Evolutionary conservation across 345 rosid genomes (phyloP), one percentile per base, ranked within the genome.

Genomic region (Populus simonii): DNA sequence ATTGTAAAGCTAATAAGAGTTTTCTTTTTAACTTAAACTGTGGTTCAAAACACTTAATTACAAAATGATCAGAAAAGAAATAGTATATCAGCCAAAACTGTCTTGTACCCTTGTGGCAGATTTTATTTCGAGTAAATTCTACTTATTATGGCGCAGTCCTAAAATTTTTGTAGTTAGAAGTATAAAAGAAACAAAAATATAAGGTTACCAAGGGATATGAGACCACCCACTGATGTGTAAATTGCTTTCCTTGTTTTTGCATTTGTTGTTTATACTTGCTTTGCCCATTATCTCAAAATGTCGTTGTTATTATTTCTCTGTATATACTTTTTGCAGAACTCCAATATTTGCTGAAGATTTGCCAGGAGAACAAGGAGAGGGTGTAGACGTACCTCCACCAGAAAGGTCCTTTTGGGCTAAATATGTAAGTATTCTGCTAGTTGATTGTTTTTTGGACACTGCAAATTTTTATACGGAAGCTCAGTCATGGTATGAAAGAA

Each of bases 401-500:
- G 99, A 93, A 85, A 92, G 87, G 81, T 89, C 98, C 53, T 90
- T 92, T 76, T 95, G 96, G 98, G 97, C 98, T 62, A 93, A 95
- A 95, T 95, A 95, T 78, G 99, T 95, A 74, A 88, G 98, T 89
- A 69, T 51, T 18, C 8, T 15, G 45, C 45, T 6, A 22, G 29
- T 6, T 57, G 61, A 11, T 38, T 66, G 13, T 22, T 25, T 47
- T 63, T 8, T 12, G 1, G 27, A 4, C 10, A 47, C 23, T 59
- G 41, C 63, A 67, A 20, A 25, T 9, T 17, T 45, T 31, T 33
- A 47, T 47, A 47, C 18, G 6, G 16, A 15, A 15, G 18, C 6
- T 12, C 51, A 13, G 18, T 47, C 51, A 47, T 47, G 51, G 51
- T 4, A 47, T 15, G 53, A 47, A 39, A 47, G 53, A 47, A 47